These are phyloP conservation scores for Mucor saturninus DNA, from an alignment of 371 early-diverging fungal species.

Conservation along the genomic window DNA sequence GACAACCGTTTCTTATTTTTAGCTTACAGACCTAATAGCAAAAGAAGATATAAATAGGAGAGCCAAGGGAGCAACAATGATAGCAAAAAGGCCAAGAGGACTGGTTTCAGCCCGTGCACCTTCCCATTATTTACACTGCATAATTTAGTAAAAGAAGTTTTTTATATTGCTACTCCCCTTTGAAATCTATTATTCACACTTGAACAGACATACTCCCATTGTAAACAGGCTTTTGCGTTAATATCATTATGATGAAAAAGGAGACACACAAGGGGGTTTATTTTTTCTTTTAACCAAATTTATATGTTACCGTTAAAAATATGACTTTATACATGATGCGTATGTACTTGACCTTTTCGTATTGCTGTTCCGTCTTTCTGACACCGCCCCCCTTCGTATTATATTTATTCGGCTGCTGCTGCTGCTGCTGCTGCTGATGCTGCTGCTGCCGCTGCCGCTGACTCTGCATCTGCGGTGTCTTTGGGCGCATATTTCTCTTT, in stretches of 20 bases:
- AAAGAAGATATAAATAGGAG: background rate
- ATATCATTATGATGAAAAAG: background rate
- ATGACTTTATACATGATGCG: conserved; percentile 7
- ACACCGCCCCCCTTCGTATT: background rate
- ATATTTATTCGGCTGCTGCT: background rate
- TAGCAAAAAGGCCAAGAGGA: background rate
- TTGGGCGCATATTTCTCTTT: conserved; percentile 45
- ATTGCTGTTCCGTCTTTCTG: conserved; percentile 1
- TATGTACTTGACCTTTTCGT: background rate
- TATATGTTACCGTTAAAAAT: conserved; percentile 1
- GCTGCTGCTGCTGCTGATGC: background rate
- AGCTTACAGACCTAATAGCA: too few relatives aligned
- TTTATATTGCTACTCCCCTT: background rate
- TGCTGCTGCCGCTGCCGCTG: too few relatives aligned
- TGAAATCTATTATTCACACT: background rate
- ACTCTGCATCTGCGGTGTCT: background rate
- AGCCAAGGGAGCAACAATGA: background rate
- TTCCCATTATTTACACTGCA: conserved; percentile 8
- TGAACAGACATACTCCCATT: too few relatives aligned
- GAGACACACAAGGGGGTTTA: background rate
- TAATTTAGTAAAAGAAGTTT: background rate
- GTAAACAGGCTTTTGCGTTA: conserved; percentile 5
- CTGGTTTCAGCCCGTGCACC: conserved; percentile 18
- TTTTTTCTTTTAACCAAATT: conserved; percentile 4
- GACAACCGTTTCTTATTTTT: background rate